phyloP scores from a whole-genome alignment of 148 eudicot species.

The Oxyria digyna region DNA sequence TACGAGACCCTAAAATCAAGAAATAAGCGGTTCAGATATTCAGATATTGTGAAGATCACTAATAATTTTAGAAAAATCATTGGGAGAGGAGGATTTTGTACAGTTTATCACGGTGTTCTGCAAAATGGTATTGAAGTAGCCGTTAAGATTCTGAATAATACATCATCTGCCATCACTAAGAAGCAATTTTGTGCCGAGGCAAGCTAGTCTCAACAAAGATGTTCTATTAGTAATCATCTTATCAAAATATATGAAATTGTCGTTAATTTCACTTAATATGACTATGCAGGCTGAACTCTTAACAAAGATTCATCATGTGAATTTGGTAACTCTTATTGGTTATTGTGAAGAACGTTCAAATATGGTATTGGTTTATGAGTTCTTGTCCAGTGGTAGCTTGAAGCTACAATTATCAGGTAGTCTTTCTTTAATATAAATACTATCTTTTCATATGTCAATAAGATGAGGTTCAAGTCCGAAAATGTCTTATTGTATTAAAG shows the following conservation, averaged over 20 bases:
- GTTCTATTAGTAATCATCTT: no score
- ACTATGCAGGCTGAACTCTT: constrained; percentile 38
- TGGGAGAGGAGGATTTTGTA: constrained; percentile 15
- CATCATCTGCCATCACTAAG: constrained; percentile 25
- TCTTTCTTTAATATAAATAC: no score
- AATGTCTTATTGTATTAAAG: no score
- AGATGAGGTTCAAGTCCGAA: no score
- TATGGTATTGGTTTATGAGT: constrained; percentile 32
- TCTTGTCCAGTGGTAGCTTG: constrained; percentile 27
- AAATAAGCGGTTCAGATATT: neutral
- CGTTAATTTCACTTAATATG: neutral
- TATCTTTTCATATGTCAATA: no score
- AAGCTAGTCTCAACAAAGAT: no score
- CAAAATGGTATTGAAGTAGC: constrained; percentile 14
- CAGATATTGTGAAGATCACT: constrained; percentile 9
- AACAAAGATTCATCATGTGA: constrained; percentile 29
- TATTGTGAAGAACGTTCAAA: constrained; percentile 25
- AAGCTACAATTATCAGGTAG: constrained; percentile 11
- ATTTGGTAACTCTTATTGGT: constrained; percentile 34
- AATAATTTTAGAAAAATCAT: constrained; percentile 8
- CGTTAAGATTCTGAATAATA: constrained; percentile 14
- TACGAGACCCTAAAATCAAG: neutral
- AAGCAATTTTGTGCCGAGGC: constrained; percentile 17
- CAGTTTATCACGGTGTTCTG: constrained; percentile 11
- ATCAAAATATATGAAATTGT: no score